These are phyloP conservation scores for Pythium chondricola DNA, from an alignment of 352 stramenopile species.

Conservation along the genomic window DNA sequence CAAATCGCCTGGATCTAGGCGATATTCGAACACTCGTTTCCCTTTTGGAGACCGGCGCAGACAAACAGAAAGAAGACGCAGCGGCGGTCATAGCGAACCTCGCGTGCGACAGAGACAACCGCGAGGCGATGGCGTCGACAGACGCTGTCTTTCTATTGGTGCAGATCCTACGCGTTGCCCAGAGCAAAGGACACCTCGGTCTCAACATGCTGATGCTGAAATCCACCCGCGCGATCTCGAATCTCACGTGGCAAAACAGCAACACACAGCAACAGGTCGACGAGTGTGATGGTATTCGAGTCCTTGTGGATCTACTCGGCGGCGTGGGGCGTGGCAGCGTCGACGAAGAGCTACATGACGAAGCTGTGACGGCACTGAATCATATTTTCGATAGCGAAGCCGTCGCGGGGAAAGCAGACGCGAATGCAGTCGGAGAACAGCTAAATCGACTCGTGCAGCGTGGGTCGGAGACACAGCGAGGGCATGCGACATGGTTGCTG, in stretches of 20 bases:
- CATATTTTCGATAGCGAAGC: constrained; percentile 5
- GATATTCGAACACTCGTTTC: constrained; percentile 11
- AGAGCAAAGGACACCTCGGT: not conserved
- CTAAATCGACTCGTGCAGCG: constrained; percentile 1
- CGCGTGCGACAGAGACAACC: constrained; percentile 12
- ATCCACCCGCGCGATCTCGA: constrained; percentile 7
- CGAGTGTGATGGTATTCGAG: constrained; percentile 7
- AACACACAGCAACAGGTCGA: constrained; percentile 17
- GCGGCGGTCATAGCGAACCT: constrained; percentile 15
- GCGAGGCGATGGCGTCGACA: constrained; percentile 8
- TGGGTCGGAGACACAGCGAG: not conserved
- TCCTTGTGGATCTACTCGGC: constrained; percentile 11
- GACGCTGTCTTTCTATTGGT: constrained; percentile 13
- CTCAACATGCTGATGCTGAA: constrained; percentile 7
- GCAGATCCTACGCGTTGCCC: not conserved
- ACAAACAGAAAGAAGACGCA: constrained; percentile 16
- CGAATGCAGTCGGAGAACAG: not conserved
- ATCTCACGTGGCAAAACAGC: constrained; percentile 15
- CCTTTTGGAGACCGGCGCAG: constrained; percentile 11
- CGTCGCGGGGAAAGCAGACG: constrained; percentile 1
- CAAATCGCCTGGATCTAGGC: constrained; percentile 6
- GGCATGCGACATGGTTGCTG: constrained; percentile 10
- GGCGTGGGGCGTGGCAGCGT: not conserved
- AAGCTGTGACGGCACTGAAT: constrained; percentile 12
- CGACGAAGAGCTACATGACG: constrained; percentile 11